These are phyloP conservation scores for Phytophthora pini DNA, from an alignment of 352 stramenopile genomes.

Conservation along the genomic window DNA sequence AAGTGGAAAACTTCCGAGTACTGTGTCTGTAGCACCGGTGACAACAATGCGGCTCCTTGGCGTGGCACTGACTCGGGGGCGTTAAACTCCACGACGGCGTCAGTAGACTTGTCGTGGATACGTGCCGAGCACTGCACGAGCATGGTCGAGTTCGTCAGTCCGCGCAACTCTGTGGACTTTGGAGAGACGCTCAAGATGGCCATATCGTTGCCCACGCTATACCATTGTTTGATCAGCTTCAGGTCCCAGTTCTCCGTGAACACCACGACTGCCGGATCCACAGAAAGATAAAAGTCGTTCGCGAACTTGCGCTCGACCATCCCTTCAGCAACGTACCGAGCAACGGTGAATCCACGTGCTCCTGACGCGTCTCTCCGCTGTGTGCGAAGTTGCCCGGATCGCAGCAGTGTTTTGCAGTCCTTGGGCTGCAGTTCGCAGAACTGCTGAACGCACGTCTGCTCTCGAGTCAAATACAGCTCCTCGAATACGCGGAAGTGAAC, in stretches of 20 bases:
- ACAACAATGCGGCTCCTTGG: constrained; percentile 36
- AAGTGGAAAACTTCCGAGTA: constrained; percentile 90
- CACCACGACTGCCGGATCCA: constrained; percentile 63
- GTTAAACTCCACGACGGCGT: constrained; percentile 84
- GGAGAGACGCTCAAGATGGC: constrained; percentile 81
- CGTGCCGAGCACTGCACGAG: constrained; percentile 82
- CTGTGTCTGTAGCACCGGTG: constrained; percentile 74
- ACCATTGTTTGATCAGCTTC: constrained; percentile 81
- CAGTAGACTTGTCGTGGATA: constrained; percentile 70
- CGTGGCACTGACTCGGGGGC: constrained; percentile 60
- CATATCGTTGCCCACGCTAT: constrained; percentile 77
- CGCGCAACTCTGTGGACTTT: constrained; percentile 58
- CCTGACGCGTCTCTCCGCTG: constrained; percentile 67
- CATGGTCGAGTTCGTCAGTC: constrained; percentile 41
- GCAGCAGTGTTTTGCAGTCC: constrained; percentile 57
- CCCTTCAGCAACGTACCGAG: constrained; percentile 61
- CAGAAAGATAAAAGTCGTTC: constrained; percentile 79
- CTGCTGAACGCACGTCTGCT: constrained; percentile 66
- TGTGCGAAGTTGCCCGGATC: constrained; percentile 55
- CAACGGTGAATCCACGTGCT: constrained; percentile 59
- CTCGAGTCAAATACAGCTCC: constrained; percentile 63
- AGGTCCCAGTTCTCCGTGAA: constrained; percentile 83
- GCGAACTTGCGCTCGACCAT: constrained; percentile 56
- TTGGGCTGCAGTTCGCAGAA: constrained; percentile 60
- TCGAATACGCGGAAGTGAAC: constrained; percentile 81